phyloP scores from a whole-genome alignment of 768 basidiomycete species.

The Sutorius australiensis region DNA sequence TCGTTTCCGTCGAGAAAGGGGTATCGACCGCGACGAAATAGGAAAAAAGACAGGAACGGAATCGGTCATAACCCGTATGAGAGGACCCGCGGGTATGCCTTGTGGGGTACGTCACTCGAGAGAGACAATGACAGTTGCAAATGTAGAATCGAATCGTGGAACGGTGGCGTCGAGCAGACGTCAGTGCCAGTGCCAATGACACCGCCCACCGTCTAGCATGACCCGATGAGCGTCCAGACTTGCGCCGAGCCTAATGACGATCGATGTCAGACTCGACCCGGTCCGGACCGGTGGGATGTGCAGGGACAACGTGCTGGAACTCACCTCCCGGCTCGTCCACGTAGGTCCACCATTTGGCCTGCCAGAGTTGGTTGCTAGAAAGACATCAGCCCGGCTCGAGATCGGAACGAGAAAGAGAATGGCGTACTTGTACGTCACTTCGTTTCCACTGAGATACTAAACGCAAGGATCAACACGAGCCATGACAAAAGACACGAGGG shows the following conservation, averaged over 20 bases:
- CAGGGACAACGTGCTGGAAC: no score
- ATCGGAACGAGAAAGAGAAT: background rate
- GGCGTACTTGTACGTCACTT: conserved; percentile 40
- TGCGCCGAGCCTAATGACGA: background rate
- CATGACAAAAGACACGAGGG: background rate
- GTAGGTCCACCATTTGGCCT: conserved; percentile 20
- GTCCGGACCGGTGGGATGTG: no score
- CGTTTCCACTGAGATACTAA: conserved; percentile 42
- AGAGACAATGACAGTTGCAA: no score
- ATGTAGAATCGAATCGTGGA: no score
- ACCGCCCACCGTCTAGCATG: conserved; percentile 5
- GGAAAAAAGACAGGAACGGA: no score
- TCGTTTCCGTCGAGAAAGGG: no score
- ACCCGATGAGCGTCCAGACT: conserved; percentile 15
- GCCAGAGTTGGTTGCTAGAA: conserved; percentile 5
- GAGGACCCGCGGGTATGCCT: no score
- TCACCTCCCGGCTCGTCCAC: background rate
- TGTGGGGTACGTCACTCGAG: no score
- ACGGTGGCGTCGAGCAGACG: no score
- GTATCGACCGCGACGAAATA: no score
- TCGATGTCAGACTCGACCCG: background rate
- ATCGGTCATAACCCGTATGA: no score
- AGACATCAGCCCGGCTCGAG: background rate
- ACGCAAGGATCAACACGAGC: background rate
- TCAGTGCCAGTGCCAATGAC: no score